Conservation (phyloP, 1,139 yeast species). For the Scheffersomyces insectosa region DNA sequence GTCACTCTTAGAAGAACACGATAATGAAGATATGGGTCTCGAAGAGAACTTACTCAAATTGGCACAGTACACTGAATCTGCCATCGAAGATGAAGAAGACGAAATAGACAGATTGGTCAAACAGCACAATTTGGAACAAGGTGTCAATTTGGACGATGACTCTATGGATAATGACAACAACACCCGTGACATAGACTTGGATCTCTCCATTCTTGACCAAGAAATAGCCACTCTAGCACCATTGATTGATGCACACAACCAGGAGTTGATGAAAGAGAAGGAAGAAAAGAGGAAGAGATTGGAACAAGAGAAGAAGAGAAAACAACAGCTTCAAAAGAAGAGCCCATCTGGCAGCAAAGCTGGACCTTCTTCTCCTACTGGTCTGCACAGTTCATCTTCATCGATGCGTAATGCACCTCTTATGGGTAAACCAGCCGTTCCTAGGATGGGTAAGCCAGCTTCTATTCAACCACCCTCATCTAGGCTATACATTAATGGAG, state of each 20-base stretch:
- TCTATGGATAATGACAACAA: slow-evolving; percentile 8
- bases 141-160: slow-evolving; percentile 29
- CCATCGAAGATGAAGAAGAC: slow-evolving; percentile 40
- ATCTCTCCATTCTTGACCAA: slow-evolving; percentile 35
- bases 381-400: background rate
- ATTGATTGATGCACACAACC: slow-evolving; percentile 37
- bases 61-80: slow-evolving; percentile 28
- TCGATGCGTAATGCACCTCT: slow-evolving; percentile 26
- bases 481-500: slow-evolving; percentile 24
- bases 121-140: slow-evolving; percentile 37
- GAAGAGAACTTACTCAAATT: slow-evolving; percentile 23
- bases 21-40: slow-evolving; percentile 12
- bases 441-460: slow-evolving; percentile 50
- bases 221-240: slow-evolving; percentile 45
- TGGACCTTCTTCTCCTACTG: slow-evolving; percentile 5
- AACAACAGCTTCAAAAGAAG: slow-evolving; percentile 17
- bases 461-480: slow-evolving; percentile 49
- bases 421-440: slow-evolving; percentile 41
- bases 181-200: slow-evolving; percentile 20
- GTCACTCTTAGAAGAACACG: slow-evolving; percentile 31
- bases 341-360: slow-evolving; percentile 2
- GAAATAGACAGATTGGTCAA: slow-evolving; percentile 38
- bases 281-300: slow-evolving; percentile 21
- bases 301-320: slow-evolving; percentile 24
- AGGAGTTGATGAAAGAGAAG: slow-evolving; percentile 26